Percentiles rank a stretch among this genome's conserved stretches.
phyloP scores from a whole-genome alignment of 495 filamentous ascomycete genomes.

The Amniculicola lignicola region DNA sequence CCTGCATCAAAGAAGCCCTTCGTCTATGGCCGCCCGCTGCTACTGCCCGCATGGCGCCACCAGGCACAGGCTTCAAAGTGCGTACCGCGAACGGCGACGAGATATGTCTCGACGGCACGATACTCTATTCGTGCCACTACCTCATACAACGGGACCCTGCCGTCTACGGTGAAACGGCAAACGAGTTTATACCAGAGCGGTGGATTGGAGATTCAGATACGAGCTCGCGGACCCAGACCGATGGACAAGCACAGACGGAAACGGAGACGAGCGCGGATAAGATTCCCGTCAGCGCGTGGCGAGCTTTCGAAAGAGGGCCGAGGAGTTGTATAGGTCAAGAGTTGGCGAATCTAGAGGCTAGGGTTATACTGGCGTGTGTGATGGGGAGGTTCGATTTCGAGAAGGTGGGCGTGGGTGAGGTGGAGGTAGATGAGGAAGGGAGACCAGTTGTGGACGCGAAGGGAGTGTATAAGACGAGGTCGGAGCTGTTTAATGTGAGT shows the following conservation, averaged over 20 bases:
- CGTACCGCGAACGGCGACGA: conserved; percentile 29
- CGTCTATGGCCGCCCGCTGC: conserved; percentile 38
- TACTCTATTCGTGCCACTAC: conserved; percentile 35
- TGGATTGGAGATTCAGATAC: conserved; percentile 26
- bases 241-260: too few species aligned
- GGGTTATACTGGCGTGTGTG: conserved; percentile 37
- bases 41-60: conserved; percentile 20
- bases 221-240: background rate
- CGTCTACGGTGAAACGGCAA: conserved; percentile 27
- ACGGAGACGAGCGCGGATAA: background rate
- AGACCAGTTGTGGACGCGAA: conserved; percentile 39
- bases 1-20: conserved; percentile 39
- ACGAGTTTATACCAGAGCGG: conserved; percentile 30
- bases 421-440: conserved; percentile 21
- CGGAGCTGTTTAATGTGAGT: conserved; percentile 50
- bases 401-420: conserved; percentile 49
- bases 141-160: conserved; percentile 32
- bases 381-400: conserved; percentile 36
- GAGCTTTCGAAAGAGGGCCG: conserved; percentile 38
- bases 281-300: conserved; percentile 35
- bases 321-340: conserved; percentile 45
- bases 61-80: conserved; percentile 31
- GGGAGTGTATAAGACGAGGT: conserved; percentile 45
- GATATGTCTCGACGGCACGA: conserved; percentile 39
- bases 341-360: conserved; percentile 39